Conservation (phyloP, 2,329 filamentous ascomycete species). For the Aspergillus sp. region DNA sequence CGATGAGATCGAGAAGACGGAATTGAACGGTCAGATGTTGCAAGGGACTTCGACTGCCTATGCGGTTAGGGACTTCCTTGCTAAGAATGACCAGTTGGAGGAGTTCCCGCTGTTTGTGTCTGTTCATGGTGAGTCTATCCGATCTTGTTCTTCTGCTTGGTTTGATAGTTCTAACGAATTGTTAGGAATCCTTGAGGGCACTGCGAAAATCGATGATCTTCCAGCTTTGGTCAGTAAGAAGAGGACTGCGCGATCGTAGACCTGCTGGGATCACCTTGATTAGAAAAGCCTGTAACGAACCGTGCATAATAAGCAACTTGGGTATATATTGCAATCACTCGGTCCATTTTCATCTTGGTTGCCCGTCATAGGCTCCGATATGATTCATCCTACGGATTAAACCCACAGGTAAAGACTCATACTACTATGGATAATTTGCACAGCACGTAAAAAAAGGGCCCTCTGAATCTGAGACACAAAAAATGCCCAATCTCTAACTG, state of each 20-base stretch:
- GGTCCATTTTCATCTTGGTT: too few relatives aligned
- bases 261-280: not conserved
- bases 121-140: not conserved
- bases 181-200: not conserved
- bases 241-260: not conserved
- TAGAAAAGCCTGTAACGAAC: not conserved
- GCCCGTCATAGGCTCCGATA: too few relatives aligned
- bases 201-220: not conserved
- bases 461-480: too few relatives aligned
- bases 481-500: too few relatives aligned
- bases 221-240: not conserved
- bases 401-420: too few relatives aligned
- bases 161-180: not conserved
- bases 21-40: slow-evolving; percentile 19
- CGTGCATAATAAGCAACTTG: too few relatives aligned
- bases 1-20: slow-evolving; percentile 15
- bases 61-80: slow-evolving; percentile 11
- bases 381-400: too few relatives aligned
- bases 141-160: not conserved
- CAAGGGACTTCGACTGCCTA: slow-evolving; percentile 18
- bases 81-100: slow-evolving; percentile 11
- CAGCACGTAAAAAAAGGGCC: too few relatives aligned
- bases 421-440: too few relatives aligned
- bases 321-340: too few relatives aligned
- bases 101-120: slow-evolving; percentile 17